phyloP scores from a whole-genome alignment of 2,329 filamentous ascomycete species.

The Purpureocillium lavendulum region DNA sequence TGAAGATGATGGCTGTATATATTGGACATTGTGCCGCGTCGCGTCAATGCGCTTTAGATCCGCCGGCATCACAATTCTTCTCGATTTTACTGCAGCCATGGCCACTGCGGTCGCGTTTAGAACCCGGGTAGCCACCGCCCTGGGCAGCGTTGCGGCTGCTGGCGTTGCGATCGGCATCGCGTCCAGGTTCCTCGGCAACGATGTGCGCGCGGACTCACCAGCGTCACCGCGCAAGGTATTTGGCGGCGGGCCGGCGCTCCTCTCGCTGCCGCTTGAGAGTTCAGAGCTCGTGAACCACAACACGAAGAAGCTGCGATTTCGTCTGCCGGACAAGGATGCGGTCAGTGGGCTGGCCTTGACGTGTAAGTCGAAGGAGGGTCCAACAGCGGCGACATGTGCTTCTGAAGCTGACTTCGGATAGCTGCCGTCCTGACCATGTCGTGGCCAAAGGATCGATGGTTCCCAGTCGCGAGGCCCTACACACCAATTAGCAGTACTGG shows the following conservation, averaged over 20 bases:
- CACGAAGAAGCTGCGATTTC: conserved; percentile 49
- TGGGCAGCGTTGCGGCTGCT: conserved; percentile 7
- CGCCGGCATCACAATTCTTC: too few species aligned
- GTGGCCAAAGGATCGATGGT: conserved; percentile 45
- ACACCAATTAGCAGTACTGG: conserved; percentile 24
- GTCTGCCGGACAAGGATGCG: conserved; percentile 36
- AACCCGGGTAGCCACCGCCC: conserved; percentile 12
- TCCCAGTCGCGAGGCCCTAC: conserved; percentile 56
- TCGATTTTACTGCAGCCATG: not conserved
- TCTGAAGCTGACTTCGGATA: conserved; percentile 8
- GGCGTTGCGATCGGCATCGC: conserved; percentile 10
- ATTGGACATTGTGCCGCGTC: too few species aligned
- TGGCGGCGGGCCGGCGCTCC: conserved; percentile 29
- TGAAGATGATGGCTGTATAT: too few species aligned
- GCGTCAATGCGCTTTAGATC: too few species aligned
- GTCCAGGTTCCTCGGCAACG: conserved; percentile 12
- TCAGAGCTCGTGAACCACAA: conserved; percentile 48
- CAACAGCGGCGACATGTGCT: not conserved
- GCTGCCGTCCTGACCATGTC: conserved; percentile 52
- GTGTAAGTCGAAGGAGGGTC: conserved; percentile 32
- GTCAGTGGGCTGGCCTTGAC: conserved; percentile 41
- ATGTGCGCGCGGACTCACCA: conserved; percentile 5
- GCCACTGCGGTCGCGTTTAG: not conserved
- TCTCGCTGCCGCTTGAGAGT: conserved; percentile 40
- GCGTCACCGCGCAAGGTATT: conserved; percentile 17